Evolutionary conservation across 164 flowering plant genomes (phyloP), one percentile per base, ranked within the genome.

Genomic region (Tinospora cordifolia): DNA sequence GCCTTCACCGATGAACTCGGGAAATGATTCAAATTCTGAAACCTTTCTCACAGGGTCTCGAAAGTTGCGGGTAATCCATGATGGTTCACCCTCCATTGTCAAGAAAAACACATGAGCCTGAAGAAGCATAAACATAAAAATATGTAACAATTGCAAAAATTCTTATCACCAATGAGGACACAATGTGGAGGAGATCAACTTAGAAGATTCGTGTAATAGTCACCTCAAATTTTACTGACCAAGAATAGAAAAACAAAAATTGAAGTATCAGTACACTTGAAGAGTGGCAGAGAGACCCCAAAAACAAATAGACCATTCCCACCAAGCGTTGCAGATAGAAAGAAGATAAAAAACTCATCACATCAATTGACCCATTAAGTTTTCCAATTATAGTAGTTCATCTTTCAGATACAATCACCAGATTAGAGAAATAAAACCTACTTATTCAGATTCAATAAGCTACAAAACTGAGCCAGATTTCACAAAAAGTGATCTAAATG

Each of bases 1-100:
- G 47, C 66, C 81, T 26, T 87, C 87, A 75, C 84, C 89, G 34
- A 73, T 79, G 1, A 79, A 63, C 71, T 83, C 89, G 0, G 83
- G 78, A 27, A 75, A 81, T n/a, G 85, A 71, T 64, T 83, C 83
- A 64, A 79, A 76, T 65, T 81, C 83, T 49, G 71, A 66, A 41
- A 51, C 71, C 19, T 78, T 77, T 67, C 76, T 80, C 30, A 36
- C 41, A 30, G 25, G 58, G 17, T 70, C 34, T 8, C 59, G 26
- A 46, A 63, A 72, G 49, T 11, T 14, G 67, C 69, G 71, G 11
- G 68, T 64, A n/a, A 77, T 67, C 82, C 82, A 77, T 10, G 79
- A 74, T 47, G 78, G 57, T 65, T 75, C 76, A 27, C 74, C 76
- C 63, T 75, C 82, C 82, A 80, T 80, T 69, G 40, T 34, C 76